Base-by-base conservation (phyloP, 2,329 filamentous ascomycete genomes). In the Stemphylium beticola region DNA sequence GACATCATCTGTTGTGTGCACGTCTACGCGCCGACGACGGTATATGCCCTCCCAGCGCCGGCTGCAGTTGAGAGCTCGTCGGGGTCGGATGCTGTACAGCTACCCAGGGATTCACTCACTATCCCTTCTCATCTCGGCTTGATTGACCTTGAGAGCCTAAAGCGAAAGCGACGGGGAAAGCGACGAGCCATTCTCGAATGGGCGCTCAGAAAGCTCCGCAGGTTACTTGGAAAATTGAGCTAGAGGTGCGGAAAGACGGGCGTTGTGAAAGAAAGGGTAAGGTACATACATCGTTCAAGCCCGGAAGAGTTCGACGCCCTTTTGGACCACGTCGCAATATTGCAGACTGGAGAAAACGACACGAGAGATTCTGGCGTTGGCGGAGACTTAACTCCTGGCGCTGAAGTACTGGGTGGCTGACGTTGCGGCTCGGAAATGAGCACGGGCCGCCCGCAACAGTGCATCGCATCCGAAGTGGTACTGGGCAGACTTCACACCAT, bases 401-500 rank as follows among this genome's bases (percentile, higher is more conserved):
- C 18, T 39, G n/a, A 53, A 44, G 47, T 40, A 36, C 18, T 39
- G 36, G 32, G 38, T 34, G 17, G 34, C 38, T 20, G 48, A 51
- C 24, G 51, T 56, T 26, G 49, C n/a, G 17, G 4, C 39, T 49
- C 33, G 42, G 45, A 34, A 48, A 26, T 48, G 45, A 40, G 67
- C 68, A 67, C 67, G 53, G 67, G 64, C 67, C 42, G 36, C 55
- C 53, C 55, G 57, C 62, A 65, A 58, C 52, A 53, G 57, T 61
- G 57, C 52, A 53, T 57, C 40, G 53, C 55, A 43, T 51, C 47
- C 26, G 48, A 55, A 41, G 31, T 55, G 57, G 62, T 60, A 33
- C 45, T 57, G 38, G 47, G 46, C 61, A 58, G 47, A 57, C 63
- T 52, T 59, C 60, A 66, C 60, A 62, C 59, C 62, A 75, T 75